A percentile compares a stretch with the other conserved stretches of the same genome.
Evolutionary conservation across 2,329 filamentous ascomycete genomes (phyloP).

Genomic region (Xylaria sp.): DNA sequence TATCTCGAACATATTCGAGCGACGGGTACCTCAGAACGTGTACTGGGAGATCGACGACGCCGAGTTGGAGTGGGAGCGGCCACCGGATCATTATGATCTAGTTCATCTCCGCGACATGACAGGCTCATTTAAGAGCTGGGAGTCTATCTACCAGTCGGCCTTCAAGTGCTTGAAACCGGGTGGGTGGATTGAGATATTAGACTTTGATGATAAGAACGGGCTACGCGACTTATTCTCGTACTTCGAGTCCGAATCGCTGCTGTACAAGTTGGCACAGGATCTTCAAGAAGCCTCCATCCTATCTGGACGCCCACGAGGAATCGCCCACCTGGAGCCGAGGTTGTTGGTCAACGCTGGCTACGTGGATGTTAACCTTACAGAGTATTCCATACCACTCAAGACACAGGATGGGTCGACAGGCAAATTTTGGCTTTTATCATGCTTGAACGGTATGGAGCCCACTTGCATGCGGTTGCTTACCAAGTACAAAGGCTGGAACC

Average conservation of each 20-base stretch:
- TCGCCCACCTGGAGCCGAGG: conserved; percentile 52
- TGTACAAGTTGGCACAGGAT: conserved; percentile 50
- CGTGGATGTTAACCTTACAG: conserved; percentile 54
- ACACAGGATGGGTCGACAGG: conserved; percentile 53
- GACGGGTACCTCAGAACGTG: conserved; percentile 61
- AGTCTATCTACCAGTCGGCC: conserved; percentile 58
- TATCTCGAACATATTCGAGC: conserved; percentile 64
- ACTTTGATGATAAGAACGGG: conserved; percentile 56
- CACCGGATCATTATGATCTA: conserved; percentile 58
- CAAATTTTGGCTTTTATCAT: conserved; percentile 60
- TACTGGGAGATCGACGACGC: conserved; percentile 67
- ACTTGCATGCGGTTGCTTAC: conserved; percentile 57
- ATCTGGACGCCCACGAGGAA: conserved; percentile 53
- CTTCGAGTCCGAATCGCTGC: conserved; percentile 53
- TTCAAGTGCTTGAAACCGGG: conserved; percentile 61
- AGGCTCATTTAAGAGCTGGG: conserved; percentile 63
- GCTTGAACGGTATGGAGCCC: conserved; percentile 58
- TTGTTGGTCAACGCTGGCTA: conserved; percentile 57
- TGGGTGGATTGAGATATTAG: conserved; percentile 62
- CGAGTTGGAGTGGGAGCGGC: conserved; percentile 62
- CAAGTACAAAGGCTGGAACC: conserved; percentile 58
- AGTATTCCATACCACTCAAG: conserved; percentile 56
- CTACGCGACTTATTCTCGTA: conserved; percentile 45
- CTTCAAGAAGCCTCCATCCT: conserved; percentile 50
- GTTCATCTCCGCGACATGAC: conserved; percentile 63